These are phyloP conservation scores for Microglena sp. DNA, from an alignment of 139 green algal species.

Conservation along the genomic window DNA sequence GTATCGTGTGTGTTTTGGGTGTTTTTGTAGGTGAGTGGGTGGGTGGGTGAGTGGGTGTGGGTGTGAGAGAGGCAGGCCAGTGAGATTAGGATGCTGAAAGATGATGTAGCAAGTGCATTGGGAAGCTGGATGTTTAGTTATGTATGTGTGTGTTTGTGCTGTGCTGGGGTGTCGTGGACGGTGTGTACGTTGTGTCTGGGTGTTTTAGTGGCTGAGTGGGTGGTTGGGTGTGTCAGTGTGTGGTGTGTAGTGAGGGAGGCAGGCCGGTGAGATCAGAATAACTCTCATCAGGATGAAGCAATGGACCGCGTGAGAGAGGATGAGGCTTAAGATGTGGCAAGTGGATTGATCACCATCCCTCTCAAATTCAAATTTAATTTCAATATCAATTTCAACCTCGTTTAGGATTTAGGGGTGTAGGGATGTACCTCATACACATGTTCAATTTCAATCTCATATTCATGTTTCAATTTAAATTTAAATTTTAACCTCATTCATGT, in stretches of 20 bases:
- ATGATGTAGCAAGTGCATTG: too few relatives aligned
- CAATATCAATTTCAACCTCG: neutral
- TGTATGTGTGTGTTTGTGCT: neutral
- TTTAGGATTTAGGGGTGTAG: neutral
- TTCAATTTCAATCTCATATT: too few relatives aligned
- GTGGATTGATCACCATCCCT: too few relatives aligned
- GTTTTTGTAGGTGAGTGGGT: neutral
- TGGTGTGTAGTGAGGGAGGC: neutral
- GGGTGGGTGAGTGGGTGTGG: neutral
- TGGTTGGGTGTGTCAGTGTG: neutral
- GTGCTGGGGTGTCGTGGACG: neutral
- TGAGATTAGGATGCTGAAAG: too few relatives aligned
- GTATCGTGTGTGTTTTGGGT: too few relatives aligned
- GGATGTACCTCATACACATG: too few relatives aligned
- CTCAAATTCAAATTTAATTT: neutral
- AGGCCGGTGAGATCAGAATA: neutral
- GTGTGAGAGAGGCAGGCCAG: too few relatives aligned
- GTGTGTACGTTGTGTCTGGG: neutral
- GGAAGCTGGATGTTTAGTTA: neutral
- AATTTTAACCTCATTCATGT: too few relatives aligned
- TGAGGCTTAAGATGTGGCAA: too few relatives aligned
- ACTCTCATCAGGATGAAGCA: neutral
- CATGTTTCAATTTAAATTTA: too few relatives aligned
- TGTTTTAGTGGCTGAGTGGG: neutral
- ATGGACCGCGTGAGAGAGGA: neutral